Evolutionary conservation across 1,284 basidiomycete species (phyloP), one percentile per base, ranked within the genome.

Genomic region (Neotropicomus parvogracilis): DNA sequence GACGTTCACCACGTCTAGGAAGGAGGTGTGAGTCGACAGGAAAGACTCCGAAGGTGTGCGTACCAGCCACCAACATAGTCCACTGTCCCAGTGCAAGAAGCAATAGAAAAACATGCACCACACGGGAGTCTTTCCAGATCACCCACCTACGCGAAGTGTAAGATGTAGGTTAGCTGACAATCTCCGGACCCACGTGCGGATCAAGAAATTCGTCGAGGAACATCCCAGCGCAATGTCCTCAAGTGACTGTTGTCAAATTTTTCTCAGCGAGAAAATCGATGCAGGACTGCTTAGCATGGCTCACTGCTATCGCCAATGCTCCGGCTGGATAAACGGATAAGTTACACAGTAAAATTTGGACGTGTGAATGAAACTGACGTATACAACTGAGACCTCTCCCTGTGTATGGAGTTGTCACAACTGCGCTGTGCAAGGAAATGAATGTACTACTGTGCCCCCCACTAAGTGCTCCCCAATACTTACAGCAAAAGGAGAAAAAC

Each of bases 161-260:
- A 44, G 37, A 24, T 21, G 12, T 6, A n/a, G 6, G 14, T 32
- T 17, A 8, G 4, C 5, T 6, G n/a, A 26, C 8, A 20, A 11
- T 14, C 9, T 19, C 9, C 21, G 19, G 27, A 40, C 57, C 26
- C 44, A 62, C 63, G 62, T 48, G 45, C 63, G 62, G 42, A 61
- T 59, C 58, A 54, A 42, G 17, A 66, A 41, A 29, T 50, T 63
- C 5, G 37, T 50, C 0, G 60, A 59, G 19, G 58, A 50, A 33
- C 59, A 56, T 24, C 39, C 58, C 9, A 65, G 13, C 13, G 51
- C 28, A n/a, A 48, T 7, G 37, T 34, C 20, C 5, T 8, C 24
- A 5, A 8, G 8, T 8, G 8, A 8, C 24, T 24, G 24, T 24
- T 35, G 21, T 37, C 8, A 26, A 24, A 20, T 9, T 17, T 17